These are phyloP conservation scores for Penicillium sp. DNA, from an alignment of 2,329 filamentous ascomycete species.

Conservation along the genomic window DNA sequence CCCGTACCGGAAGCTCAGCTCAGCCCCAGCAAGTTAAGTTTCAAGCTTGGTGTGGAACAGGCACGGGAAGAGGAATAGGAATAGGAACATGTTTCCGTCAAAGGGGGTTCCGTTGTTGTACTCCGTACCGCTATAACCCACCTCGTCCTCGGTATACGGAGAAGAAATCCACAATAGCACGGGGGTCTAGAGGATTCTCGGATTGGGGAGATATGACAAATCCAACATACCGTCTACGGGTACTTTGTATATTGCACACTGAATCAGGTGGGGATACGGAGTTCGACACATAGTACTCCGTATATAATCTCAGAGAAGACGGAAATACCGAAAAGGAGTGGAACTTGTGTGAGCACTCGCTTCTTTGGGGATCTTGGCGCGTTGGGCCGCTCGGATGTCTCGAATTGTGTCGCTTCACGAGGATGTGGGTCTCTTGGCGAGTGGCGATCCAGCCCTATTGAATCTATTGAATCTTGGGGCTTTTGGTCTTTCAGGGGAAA, in stretches of 20 bases:
- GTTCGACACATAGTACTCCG: too few species aligned
- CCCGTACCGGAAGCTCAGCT: too few species aligned
- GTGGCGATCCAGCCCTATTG: background rate
- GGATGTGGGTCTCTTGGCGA: background rate
- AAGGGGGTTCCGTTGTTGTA: background rate
- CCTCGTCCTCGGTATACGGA: too few species aligned
- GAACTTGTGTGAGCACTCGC: too few species aligned
- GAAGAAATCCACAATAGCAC: background rate
- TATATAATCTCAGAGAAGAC: background rate
- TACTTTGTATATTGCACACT: too few species aligned
- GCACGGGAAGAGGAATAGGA: too few species aligned
- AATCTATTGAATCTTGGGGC: background rate
- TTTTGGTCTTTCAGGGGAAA: background rate
- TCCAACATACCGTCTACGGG: too few species aligned
- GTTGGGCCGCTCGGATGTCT: background rate
- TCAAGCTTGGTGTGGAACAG: too few species aligned
- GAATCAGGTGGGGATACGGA: background rate
- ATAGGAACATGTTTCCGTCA: background rate
- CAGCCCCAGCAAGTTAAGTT: background rate
- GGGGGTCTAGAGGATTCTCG: background rate
- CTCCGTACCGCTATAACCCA: too few species aligned
- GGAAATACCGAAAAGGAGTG: too few species aligned
- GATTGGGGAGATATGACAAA: background rate
- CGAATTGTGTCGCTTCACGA: background rate
- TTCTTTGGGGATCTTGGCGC: background rate